phyloP scores from a whole-genome alignment of 495 filamentous ascomycete genomes.

The Lasiosphaeria miniovina region DNA sequence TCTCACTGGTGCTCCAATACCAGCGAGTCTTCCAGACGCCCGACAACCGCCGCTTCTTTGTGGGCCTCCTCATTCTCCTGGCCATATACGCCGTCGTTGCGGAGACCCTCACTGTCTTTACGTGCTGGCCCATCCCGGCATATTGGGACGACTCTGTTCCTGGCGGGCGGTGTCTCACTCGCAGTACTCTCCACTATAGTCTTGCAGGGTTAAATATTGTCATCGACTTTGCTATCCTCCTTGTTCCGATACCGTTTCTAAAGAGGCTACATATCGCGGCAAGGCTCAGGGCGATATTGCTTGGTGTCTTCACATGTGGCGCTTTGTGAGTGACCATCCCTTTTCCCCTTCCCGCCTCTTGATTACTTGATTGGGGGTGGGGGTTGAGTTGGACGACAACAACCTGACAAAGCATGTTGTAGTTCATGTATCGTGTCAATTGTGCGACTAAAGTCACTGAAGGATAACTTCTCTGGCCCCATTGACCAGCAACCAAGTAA shows the following conservation, averaged over 20 bases:
- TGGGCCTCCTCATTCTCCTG: constrained; percentile 13
- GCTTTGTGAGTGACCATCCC: neutral
- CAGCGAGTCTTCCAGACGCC: constrained; percentile 17
- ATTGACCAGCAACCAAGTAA: constrained; percentile 4
- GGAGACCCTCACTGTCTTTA: constrained; percentile 25
- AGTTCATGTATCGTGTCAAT: constrained; percentile 13
- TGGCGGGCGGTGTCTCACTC: constrained; percentile 30
- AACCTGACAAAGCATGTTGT: too few relatives aligned
- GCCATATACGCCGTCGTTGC: constrained; percentile 19
- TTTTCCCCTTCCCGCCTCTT: neutral
- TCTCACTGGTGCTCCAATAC: constrained; percentile 24
- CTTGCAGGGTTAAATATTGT: constrained; percentile 36
- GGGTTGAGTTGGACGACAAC: too few relatives aligned
- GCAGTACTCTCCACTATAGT: constrained; percentile 27
- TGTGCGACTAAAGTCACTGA: constrained; percentile 13
- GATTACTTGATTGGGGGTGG: neutral
- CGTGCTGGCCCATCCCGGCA: constrained; percentile 32
- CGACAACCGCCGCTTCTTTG: neutral
- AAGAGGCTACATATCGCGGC: constrained; percentile 5
- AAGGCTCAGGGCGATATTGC: neutral
- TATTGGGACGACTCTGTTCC: constrained; percentile 25
- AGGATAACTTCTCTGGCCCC: constrained; percentile 5
- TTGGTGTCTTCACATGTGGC: neutral
- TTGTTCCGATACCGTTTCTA: constrained; percentile 30
- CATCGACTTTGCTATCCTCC: constrained; percentile 33